Conservation (phyloP, 768 basidiomycete genomes). For the Russula emetica region DNA sequence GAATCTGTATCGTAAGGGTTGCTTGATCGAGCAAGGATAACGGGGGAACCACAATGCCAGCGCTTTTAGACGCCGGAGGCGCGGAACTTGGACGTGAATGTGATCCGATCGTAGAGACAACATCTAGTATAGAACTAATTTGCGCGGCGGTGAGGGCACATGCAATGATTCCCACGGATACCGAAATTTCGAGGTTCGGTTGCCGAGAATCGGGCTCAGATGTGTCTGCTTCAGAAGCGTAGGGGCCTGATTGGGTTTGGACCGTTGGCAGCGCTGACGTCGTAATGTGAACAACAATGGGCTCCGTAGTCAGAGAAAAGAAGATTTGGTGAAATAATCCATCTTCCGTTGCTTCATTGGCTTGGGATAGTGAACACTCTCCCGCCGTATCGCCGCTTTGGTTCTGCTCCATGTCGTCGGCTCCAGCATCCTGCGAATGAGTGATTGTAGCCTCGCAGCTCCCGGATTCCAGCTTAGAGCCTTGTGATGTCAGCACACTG, state of each 20-base stretch:
- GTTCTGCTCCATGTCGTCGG: not conserved
- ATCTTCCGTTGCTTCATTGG: not conserved
- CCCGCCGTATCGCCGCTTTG: not conserved
- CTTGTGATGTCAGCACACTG: constrained; percentile 44
- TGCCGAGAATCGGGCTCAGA: constrained; percentile 11
- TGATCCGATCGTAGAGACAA: constrained; percentile 37
- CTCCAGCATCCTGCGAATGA: constrained; percentile 6
- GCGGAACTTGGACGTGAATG: constrained; percentile 19
- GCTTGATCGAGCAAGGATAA: constrained; percentile 34
- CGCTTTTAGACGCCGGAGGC: constrained; percentile 19
- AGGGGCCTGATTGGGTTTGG: not conserved
- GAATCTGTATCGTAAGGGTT: constrained; percentile 36
- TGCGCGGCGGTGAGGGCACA: constrained; percentile 25
- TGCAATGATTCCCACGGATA: constrained; percentile 24
- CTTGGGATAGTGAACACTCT: not conserved
- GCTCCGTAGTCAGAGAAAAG: constrained; percentile 22
- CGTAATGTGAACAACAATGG: constrained; percentile 23
- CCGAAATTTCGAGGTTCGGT: constrained; percentile 21
- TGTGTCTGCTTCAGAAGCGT: not conserved
- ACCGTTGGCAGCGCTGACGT: constrained; percentile 10
- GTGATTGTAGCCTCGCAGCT: not conserved
- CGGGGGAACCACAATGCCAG: constrained; percentile 28
- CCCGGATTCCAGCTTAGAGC: not conserved
- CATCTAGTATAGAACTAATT: constrained; percentile 15
- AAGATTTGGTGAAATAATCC: constrained; percentile 15